Evolutionary conservation across 805 yeast species (phyloP).

Genomic region (Candida maesae): DNA sequence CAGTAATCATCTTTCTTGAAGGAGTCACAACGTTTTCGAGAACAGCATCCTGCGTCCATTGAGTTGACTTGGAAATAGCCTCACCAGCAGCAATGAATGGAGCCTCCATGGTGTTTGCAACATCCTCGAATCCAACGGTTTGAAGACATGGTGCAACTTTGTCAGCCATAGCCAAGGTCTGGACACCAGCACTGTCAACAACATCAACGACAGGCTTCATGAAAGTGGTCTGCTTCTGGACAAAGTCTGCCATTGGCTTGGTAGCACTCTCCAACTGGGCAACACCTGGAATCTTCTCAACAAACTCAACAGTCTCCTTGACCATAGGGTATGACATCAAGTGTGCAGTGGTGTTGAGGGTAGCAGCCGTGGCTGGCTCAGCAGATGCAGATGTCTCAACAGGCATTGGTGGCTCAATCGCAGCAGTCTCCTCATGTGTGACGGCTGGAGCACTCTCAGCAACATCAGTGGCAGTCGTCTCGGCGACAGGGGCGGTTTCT

Average conservation of each 20-base stretch:
- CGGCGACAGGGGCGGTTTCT: not conserved
- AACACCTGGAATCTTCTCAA: conserved; percentile 36
- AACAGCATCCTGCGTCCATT: conserved; percentile 31
- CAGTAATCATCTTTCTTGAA: conserved; percentile 42
- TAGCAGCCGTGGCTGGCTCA: not conserved
- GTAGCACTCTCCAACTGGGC: conserved; percentile 31
- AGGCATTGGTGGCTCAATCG: not conserved
- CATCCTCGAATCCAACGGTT: conserved; percentile 46
- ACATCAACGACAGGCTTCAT: conserved; percentile 40
- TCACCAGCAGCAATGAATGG: conserved; percentile 49
- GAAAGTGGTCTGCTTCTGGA: conserved; percentile 30
- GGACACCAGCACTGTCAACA: conserved; percentile 53
- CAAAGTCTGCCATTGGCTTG: conserved; percentile 26
- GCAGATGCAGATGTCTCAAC: not conserved
- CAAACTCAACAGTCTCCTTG: conserved; percentile 34
- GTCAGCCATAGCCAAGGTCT: conserved; percentile 56
- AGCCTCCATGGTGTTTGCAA: conserved; percentile 44
- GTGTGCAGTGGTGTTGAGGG: conserved; percentile 30
- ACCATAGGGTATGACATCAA: conserved; percentile 47
- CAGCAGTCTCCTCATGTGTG: not conserved
- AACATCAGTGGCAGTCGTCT: not conserved
- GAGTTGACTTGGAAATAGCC: conserved; percentile 35
- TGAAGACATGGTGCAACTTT: conserved; percentile 53
- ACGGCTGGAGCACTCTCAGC: conserved; percentile 1
- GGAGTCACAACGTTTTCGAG: conserved; percentile 42